Evolutionary conservation across 768 basidiomycete species (phyloP).

Genomic region (Serendipita sp.): DNA sequence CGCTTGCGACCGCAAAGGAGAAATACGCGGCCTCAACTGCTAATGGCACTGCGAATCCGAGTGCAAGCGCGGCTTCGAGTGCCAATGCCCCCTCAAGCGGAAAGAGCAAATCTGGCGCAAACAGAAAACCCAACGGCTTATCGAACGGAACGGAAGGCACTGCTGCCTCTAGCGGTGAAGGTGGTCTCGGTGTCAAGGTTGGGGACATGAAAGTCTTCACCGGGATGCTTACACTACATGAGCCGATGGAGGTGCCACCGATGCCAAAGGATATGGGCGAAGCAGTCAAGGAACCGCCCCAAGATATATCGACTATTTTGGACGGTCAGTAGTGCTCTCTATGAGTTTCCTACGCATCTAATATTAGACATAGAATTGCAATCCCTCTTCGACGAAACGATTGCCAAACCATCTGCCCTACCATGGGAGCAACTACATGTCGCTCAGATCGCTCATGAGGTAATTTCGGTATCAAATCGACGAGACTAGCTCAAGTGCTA

Average conservation of each 20-base stretch:
- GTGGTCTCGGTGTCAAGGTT: conserved; percentile 20
- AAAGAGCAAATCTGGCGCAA: conserved; percentile 9
- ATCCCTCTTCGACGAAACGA: conserved; percentile 29
- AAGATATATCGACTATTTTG: conserved; percentile 39
- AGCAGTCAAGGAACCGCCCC: conserved; percentile 18
- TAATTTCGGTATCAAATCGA: too few species aligned
- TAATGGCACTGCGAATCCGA: background rate
- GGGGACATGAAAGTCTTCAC: conserved; percentile 5
- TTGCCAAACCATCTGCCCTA: conserved; percentile 24
- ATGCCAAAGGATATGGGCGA: conserved; percentile 33
- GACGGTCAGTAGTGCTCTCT: conserved; percentile 27
- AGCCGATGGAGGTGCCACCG: conserved; percentile 24
- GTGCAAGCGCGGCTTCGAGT: conserved; percentile 40
- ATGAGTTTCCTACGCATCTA: background rate
- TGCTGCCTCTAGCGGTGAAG: conserved; percentile 41
- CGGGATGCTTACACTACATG: background rate
- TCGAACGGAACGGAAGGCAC: conserved; percentile 17
- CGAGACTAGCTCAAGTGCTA: too few species aligned
- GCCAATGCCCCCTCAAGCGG: conserved; percentile 48
- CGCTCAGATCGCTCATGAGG: conserved; percentile 62
- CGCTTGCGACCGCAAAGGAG: background rate
- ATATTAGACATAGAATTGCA: conserved; percentile 31
- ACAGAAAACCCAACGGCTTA: conserved; percentile 24
- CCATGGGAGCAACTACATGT: conserved; percentile 51
- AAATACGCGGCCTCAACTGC: background rate